Base-by-base conservation (phyloP, 2,329 filamentous ascomycete species). In the Exophiala phaeomuriformis region DNA sequence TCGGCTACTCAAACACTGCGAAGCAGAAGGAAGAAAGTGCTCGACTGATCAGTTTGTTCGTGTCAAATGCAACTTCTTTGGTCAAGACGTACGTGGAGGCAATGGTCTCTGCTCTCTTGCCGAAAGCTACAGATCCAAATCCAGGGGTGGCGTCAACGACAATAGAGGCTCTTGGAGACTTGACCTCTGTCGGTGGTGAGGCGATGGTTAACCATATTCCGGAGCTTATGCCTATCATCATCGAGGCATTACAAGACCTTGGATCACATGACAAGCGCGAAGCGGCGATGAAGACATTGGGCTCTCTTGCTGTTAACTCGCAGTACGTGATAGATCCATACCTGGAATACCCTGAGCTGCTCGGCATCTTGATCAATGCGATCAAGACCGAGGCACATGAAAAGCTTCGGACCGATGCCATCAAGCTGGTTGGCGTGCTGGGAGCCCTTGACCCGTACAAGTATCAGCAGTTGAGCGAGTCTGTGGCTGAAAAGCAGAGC, bases 251-350 rank as follows among this genome's bases (percentile, higher is more conserved):
- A 49, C 91, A 98, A 69, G 93, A 98, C 67, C 85, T 97, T 63
- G 90, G 89, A 61, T 95, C 91, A 2, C 85, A 88, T 44, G 78
- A 83, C 43, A 97, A 97, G 71, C 84, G 93, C 51, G 90, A 95
- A 69, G 88, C 94, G 4, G 91, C 93, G 2, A 76, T 98, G 32
- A 87, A 88, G 61, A 93, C 93, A 0, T 77, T 98, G 0, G 91
- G 91, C 19, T 90, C 97, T 67, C 75, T 98, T 51, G 90, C 93
- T 4, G 95, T 90, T 66, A 97, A 95, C 69, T 93, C 90, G 8
- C 93, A 94, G 62, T 98, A 98, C 71, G 94, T 98, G 49, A 97
- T 98, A 56, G 84, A 90, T 52, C 94, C 94, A 0, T 98, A 98
- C 64, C 78, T 91, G 45, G 90, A 98, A 56, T 95, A 97, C 64